phyloP scores from a whole-genome alignment of 768 basidiomycete genomes.

The Serpula lacrymans region DNA sequence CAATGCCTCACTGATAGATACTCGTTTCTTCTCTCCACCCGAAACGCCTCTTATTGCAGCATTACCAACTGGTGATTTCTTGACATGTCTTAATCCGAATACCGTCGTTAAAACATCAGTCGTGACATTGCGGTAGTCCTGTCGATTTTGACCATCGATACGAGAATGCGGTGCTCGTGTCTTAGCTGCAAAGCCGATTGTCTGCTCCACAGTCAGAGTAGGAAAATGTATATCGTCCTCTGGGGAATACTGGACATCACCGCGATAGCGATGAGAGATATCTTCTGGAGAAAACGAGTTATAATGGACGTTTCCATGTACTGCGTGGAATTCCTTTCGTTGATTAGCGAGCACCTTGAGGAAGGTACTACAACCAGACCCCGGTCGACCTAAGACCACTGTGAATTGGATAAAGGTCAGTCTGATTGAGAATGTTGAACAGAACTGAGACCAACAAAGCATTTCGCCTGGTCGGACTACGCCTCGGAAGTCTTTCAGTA shows the following conservation, averaged over 20 bases:
- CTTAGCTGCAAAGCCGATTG: constrained; percentile 49
- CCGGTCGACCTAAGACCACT: constrained; percentile 85
- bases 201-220: constrained; percentile 46
- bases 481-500: constrained; percentile 63
- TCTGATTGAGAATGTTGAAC: too few relatives aligned
- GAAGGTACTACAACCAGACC: constrained; percentile 52
- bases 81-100: constrained; percentile 73
- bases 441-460: constrained; percentile 63
- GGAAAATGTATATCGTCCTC: constrained; percentile 49
- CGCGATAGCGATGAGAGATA: constrained; percentile 44
- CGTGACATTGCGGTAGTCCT: constrained; percentile 19
- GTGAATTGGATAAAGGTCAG: constrained; percentile 8
- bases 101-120: constrained; percentile 58
- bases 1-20: constrained; percentile 73
- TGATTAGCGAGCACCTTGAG: constrained; percentile 51
- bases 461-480: constrained; percentile 69
- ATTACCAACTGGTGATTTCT: constrained; percentile 75
- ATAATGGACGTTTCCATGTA: constrained; percentile 42
- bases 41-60: constrained; percentile 71
- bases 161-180: constrained; percentile 41
- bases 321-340: constrained; percentile 35
- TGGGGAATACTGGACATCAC: constrained; percentile 42
- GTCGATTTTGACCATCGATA: constrained; percentile 13
- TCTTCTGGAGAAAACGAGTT: constrained; percentile 42
- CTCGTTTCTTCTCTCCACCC: constrained; percentile 79